Percentiles rank a stretch among this genome's conserved stretches.
Evolutionary conservation across 2,329 filamentous ascomycete species (phyloP).

Genomic region (Ophiostoma himal-ulmi): DNA sequence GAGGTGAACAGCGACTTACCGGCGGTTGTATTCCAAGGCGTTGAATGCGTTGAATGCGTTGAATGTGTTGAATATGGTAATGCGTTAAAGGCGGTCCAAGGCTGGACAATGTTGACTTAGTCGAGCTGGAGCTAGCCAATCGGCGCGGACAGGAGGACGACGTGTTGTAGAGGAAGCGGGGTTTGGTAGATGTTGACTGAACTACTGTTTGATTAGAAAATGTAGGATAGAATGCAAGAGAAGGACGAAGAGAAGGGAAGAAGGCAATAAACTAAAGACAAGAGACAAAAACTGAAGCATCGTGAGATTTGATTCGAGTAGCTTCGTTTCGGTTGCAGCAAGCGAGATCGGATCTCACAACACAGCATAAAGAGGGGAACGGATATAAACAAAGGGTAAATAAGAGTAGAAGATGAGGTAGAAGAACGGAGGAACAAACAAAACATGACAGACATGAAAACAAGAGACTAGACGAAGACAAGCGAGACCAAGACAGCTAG

Average conservation of each 20-base stretch:
- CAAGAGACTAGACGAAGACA: not conserved
- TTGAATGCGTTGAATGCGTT: not conserved
- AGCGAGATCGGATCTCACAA: not conserved
- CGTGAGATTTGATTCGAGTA: not conserved
- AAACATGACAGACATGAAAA: not conserved
- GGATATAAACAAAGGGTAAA: not conserved
- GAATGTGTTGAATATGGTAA: no score
- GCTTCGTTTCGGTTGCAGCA: not conserved
- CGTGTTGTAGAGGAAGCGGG: slow-evolving; percentile 9
- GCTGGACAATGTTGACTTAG: slow-evolving; percentile 10
- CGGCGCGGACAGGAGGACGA: slow-evolving; percentile 18
- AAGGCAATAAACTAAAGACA: not conserved
- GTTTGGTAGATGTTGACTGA: not conserved
- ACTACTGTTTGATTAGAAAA: not conserved
- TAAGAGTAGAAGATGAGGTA: not conserved
- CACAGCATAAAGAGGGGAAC: not conserved
- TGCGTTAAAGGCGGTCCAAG: not conserved
- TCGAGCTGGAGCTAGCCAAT: slow-evolving; percentile 17
- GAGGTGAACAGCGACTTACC: not conserved
- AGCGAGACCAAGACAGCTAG: not conserved
- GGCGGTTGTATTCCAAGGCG: not conserved
- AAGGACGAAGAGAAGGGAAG: not conserved
- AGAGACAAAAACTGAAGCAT: not conserved
- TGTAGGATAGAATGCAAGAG: not conserved
- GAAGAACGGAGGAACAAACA: not conserved